These are phyloP conservation scores for Scheffersomyces stipitis DNA, from an alignment of 805 yeast genomes.

Conservation along the genomic window DNA sequence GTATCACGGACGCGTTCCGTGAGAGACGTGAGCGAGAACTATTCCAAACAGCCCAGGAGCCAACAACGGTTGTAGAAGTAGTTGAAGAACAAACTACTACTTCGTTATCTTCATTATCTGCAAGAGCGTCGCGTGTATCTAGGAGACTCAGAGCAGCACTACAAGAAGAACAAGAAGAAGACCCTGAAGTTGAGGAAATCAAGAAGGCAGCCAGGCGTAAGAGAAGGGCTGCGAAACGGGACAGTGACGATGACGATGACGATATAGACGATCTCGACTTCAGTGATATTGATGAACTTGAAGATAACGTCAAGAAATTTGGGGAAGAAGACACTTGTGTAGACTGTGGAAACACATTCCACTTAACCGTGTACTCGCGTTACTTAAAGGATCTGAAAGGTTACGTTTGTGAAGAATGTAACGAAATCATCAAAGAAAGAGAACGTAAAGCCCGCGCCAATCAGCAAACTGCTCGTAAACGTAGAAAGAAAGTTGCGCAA, in stretches of 20 bases:
- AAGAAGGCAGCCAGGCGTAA: conserved; percentile 41
- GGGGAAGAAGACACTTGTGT: conserved; percentile 63
- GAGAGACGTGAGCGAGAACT: conserved; percentile 23
- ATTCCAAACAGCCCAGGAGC: too few relatives aligned
- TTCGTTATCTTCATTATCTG: conserved; percentile 2
- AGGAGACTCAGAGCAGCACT: neutral
- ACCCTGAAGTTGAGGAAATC: conserved; percentile 29
- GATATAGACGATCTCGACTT: conserved; percentile 33
- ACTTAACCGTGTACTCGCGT: conserved; percentile 66
- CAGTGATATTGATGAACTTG: conserved; percentile 19
- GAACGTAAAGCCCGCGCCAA: conserved; percentile 48
- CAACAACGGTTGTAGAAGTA: too few relatives aligned
- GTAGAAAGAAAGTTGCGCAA: conserved; percentile 76
- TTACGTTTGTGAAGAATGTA: conserved; percentile 64
- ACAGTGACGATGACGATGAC: conserved; percentile 34
- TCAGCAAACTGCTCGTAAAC: conserved; percentile 66
- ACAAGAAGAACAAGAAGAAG: conserved; percentile 11
- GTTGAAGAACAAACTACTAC: conserved; percentile 17
- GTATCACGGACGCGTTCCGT: conserved; percentile 81
- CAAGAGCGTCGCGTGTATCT: conserved; percentile 4
- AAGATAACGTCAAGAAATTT: conserved; percentile 26
- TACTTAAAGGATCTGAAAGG: conserved; percentile 54
- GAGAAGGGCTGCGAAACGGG: conserved; percentile 33
- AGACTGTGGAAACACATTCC: conserved; percentile 59
- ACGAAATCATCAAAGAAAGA: conserved; percentile 38